Base-by-base conservation (phyloP, 805 yeast species). In the Ogataea degrootiae region DNA sequence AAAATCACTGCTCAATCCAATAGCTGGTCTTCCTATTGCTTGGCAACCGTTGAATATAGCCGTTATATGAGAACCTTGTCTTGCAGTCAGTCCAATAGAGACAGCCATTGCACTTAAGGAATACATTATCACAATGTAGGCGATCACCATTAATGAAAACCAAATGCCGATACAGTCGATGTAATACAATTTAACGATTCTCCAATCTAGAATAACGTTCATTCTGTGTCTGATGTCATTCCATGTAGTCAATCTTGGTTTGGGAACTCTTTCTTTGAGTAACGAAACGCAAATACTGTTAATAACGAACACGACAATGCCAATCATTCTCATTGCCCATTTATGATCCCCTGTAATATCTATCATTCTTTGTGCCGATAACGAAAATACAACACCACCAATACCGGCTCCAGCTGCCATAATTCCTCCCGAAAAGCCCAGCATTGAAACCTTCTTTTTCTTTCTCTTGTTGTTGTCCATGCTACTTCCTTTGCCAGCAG, bases 51-150 rank as follows among this genome's bases (percentile, higher is more conserved):
- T 74, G 42, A 74, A 52, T 7, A 70, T 61, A 0, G 76, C 76
- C 4, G 74, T 69, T 16, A 71, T 53, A n/a, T 63, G 57, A 15
- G 78, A 66, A n/a, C 74, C 77, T 47, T 76, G 71, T 34, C 63
- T 59, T 8, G 65, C 44, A 0, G 71, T 47, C 41, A 69, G 55
- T 0, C 87, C 87, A 22, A 71, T 55, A 16, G 73, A 64, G n/a
- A 61, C 63, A 1, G 75, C 73, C 54, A 71, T 76, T 26, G 76
- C 68, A 6, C 77, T 61, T 36, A 76, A 47, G 4, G 79, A 71
- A 51, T 67, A 76, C 6, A 75, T 54, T 58, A 70, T 62, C 41
- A 74, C 61, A 29, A 66, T 59, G 51, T 75, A 76, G 1, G 72
- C 71, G 39, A 71, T 54, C 17, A 67, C 50, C 8, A 61, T 63